Evolutionary conservation across 148 eudicot genomes (phyloP).

Genomic region (Rhododendron williamsianum): DNA sequence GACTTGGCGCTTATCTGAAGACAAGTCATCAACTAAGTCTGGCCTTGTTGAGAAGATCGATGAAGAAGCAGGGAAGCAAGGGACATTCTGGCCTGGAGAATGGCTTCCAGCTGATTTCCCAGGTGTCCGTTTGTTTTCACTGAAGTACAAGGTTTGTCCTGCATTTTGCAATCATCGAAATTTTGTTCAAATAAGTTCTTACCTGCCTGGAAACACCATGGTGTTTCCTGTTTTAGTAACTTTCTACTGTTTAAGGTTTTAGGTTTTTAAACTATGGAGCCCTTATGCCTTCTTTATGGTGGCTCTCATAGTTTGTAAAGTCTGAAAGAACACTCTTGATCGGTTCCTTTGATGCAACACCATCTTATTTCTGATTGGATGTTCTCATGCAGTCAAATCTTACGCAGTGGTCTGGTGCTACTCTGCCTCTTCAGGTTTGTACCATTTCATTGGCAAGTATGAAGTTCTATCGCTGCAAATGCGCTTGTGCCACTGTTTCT

Average conservation of each 20-base stretch:
- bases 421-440: slow-evolving; percentile 96
- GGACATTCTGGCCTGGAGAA: slow-evolving; percentile 98
- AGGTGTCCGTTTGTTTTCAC: slow-evolving; percentile 86
- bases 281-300: neutral
- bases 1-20: slow-evolving; percentile 94
- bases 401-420: slow-evolving; percentile 99
- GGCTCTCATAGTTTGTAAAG: neutral
- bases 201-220: neutral
- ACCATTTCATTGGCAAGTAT: neutral
- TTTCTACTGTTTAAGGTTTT: neutral
- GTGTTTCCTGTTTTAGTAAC: neutral
- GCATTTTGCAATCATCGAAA: neutral
- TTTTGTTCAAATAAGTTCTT: neutral
- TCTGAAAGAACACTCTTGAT: neutral
- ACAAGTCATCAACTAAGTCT: slow-evolving; percentile 92
- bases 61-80: slow-evolving; percentile 94
- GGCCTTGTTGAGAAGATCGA: slow-evolving; percentile 99
- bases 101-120: slow-evolving; percentile 95
- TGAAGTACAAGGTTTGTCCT: slow-evolving; percentile 89
- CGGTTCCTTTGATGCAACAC: neutral
- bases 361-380: slow-evolving; percentile 19
- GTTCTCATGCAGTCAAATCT: slow-evolving; percentile 82
- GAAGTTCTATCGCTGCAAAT: neutral
- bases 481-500: neutral
- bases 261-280: neutral